Conservation (phyloP, 345 rosid genomes). For the Syzygium jambos region DNA sequence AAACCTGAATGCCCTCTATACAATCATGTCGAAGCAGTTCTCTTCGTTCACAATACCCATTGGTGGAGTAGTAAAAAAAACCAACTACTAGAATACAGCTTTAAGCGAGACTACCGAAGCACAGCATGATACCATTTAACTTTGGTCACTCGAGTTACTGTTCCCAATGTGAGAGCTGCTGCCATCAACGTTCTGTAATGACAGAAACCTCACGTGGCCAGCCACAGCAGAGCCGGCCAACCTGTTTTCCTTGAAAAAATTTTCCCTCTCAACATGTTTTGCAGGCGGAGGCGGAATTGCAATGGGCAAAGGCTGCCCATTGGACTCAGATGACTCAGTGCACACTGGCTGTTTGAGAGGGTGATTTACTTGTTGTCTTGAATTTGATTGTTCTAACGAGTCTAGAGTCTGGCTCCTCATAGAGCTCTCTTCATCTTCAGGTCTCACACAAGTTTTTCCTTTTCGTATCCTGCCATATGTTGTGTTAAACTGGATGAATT, state of each 20-base stretch:
- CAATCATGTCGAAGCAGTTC: background rate
- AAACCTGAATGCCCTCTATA: background rate
- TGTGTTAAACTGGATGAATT: background rate
- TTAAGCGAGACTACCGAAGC: background rate
- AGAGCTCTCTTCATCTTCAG: slow-evolving; percentile 58
- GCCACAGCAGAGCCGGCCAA: slow-evolving; percentile 41
- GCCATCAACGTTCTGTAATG: slow-evolving; percentile 71
- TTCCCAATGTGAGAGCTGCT: slow-evolving; percentile 85
- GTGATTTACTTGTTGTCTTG: slow-evolving; percentile 58
- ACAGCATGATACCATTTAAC: background rate
- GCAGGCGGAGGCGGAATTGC: slow-evolving; percentile 96
- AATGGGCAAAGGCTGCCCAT: slow-evolving; percentile 29
- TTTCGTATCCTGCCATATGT: slow-evolving; percentile 51
- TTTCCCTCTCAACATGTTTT: slow-evolving; percentile 81
- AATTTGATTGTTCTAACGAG: slow-evolving; percentile 40
- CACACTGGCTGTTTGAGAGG: slow-evolving; percentile 66
- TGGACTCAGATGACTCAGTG: slow-evolving; percentile 30
- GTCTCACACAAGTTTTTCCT: slow-evolving; percentile 83
- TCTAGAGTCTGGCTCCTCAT: slow-evolving; percentile 24
- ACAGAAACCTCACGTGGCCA: slow-evolving; percentile 67
- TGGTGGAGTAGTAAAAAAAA: background rate
- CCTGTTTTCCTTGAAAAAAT: slow-evolving; percentile 82
- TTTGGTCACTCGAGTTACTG: slow-evolving; percentile 60
- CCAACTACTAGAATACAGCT: background rate
- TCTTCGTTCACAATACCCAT: background rate